phyloP scores from a whole-genome alignment of 108 stramenopile genomes.

The Bacterosira constricta region DNA sequence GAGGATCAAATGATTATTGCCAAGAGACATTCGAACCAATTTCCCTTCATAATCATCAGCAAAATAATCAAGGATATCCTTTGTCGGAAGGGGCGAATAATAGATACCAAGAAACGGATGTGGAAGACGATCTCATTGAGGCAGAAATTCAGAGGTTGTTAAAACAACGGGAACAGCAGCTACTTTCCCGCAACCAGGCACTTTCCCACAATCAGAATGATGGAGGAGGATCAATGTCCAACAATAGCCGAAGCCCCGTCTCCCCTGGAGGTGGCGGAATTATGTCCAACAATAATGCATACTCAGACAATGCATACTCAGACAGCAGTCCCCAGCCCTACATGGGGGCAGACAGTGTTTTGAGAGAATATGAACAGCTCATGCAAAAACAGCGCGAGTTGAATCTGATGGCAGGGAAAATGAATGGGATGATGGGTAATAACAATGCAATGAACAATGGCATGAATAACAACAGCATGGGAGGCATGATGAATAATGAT shows the following conservation, averaged over 20 bases:
- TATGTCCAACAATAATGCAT: conserved; percentile 18
- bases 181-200: not conserved
- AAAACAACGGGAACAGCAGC: conserved; percentile 20
- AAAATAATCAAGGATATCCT: not conserved
- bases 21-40: not conserved
- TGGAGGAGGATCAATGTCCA: too few species aligned
- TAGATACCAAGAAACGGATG: not conserved
- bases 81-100: not conserved
- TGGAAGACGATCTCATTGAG: conserved; percentile 43
- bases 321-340: conserved; percentile 18
- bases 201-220: not conserved
- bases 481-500: conserved; percentile 2
- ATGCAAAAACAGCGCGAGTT: conserved; percentile 47
- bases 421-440: not conserved
- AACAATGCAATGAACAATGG: conserved; percentile 12
- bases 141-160: conserved; percentile 40
- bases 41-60: not conserved
- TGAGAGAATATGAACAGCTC: conserved; percentile 43
- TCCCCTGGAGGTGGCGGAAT: conserved; percentile 8
- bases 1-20: not conserved
- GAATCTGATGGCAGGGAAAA: conserved; percentile 8
- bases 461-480: conserved; percentile 12
- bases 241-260: too few species aligned
- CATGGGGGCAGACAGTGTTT: conserved; percentile 41
- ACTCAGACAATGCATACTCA: conserved; percentile 5